These are phyloP conservation scores for Paramecium primaurelia DNA, from an alignment of 73 alveolate genomes.

Conservation along the genomic window DNA sequence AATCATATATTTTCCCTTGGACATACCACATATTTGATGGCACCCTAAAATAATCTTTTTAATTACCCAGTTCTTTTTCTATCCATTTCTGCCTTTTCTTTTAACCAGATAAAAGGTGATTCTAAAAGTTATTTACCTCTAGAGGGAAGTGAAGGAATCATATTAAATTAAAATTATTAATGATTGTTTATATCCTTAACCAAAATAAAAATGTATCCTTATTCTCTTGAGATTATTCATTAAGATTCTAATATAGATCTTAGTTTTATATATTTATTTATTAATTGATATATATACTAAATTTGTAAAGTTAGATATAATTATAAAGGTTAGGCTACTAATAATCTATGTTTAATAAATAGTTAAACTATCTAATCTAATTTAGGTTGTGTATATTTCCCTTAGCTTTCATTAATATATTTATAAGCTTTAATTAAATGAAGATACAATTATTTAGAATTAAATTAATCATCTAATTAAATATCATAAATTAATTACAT, in stretches of 20 bases:
- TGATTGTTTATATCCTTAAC: not conserved
- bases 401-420: not conserved
- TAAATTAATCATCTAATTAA: not conserved
- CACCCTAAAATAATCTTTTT: not conserved
- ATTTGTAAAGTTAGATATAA: too few relatives aligned
- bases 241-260: not conserved
- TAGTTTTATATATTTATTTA: not conserved
- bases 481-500: too few relatives aligned
- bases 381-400: too few relatives aligned
- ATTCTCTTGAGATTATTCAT: not conserved
- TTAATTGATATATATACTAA: too few relatives aligned
- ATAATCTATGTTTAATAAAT: too few relatives aligned
- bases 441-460: not conserved
- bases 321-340: too few relatives aligned
- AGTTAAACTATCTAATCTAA: not conserved
- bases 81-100: not conserved
- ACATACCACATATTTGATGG: not conserved
- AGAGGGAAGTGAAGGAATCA: not conserved
- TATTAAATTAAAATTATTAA: not conserved
- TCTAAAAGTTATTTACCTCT: not conserved
- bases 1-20: not conserved
- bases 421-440: not conserved
- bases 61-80: not conserved
- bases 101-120: not conserved
- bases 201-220: slow-evolving; percentile 39